These are phyloP conservation scores for Erysimum cheiri DNA, from an alignment of 441 rosid species.

Conservation along the genomic window DNA sequence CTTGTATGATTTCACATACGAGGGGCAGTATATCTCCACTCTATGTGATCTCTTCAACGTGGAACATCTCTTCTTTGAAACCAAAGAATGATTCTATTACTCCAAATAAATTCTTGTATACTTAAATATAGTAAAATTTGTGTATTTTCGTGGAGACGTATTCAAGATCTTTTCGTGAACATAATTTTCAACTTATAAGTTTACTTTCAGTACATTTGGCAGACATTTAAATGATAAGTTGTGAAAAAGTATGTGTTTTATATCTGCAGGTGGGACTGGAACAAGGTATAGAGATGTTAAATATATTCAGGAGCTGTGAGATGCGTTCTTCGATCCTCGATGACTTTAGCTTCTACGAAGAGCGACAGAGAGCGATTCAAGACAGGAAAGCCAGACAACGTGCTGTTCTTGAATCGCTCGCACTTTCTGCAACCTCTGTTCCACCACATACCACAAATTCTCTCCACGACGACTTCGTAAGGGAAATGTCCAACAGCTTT, in stretches of 20 bases:
- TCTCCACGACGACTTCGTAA: constrained; percentile 47
- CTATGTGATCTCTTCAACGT: neutral
- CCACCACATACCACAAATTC: constrained; percentile 39
- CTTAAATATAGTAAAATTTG: constrained; percentile 1
- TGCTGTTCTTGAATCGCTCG: constrained; percentile 36
- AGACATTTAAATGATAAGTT: constrained; percentile 1
- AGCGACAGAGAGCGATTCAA: constrained; percentile 54
- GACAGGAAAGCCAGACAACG: constrained; percentile 55
- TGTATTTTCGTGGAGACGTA: neutral
- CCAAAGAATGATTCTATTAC: neutral
- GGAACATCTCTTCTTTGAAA: neutral
- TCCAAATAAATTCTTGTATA: neutral
- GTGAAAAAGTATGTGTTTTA: neutral
- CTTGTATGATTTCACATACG: neutral
- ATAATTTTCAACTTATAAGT: neutral
- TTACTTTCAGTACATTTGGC: neutral
- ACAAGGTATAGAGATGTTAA: constrained; percentile 55
- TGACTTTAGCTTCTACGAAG: constrained; percentile 58
- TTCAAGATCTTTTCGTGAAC: neutral
- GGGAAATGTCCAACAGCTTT: constrained; percentile 65
- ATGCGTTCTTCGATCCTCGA: constrained; percentile 52
- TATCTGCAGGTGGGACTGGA: constrained; percentile 51
- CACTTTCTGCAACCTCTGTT: constrained; percentile 30
- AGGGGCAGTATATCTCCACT: neutral
- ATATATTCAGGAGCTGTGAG: constrained; percentile 48